Evolutionary conservation across 106 monocot species (phyloP), one percentile per base, ranked within the genome.

Genomic region (Dendrobium chrysotoxum): DNA sequence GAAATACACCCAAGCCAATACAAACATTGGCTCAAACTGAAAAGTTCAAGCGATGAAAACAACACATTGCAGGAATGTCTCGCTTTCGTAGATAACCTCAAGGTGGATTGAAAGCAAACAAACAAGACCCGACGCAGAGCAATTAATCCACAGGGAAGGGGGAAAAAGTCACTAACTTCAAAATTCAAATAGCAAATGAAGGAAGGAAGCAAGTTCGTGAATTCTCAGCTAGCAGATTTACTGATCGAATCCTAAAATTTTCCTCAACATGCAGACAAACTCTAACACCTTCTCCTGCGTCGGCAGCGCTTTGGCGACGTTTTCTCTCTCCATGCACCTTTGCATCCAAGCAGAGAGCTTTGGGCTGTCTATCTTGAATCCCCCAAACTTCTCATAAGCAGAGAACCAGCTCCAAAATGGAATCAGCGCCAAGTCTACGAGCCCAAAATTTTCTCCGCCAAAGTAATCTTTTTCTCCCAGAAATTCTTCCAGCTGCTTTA

Each of bases 401-500:
- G 84, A 54, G 81, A 91, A 91, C 93, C 89, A 89, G 10, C 79
- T 4, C 3, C 87, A 46, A 75, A 87, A 94, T 38, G 86, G 84
- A 45, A 89, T 74, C 23, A 94, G 80, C 3, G 86, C 81, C 16
- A 94, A 73, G 79, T 94, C 93, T 2, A 94, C 80, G 41, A 77
- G 91, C 0, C 89, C 91, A 73, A 93, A 89, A 0, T 12, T 15
- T 13, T 91, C 89, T 16, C 90, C 92, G 7, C 85, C 84, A 58
- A 93, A 93, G 79, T 78, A 93, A 11, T 80, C 64, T 80, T 85
- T 85, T 75, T 88, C 83, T 1, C 93, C 90, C 15, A 93, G 86
- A 84, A 79, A 81, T 5, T 54, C 77, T 53, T 92, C 92, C 40
- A 92, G 53, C 28, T 75, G 66, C 72, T 83, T 83, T 75, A 93